Evolutionary conservation across 192 early-diverging fungal genomes (phyloP).

Genomic region (Phlyctochytrium bullatum): DNA sequence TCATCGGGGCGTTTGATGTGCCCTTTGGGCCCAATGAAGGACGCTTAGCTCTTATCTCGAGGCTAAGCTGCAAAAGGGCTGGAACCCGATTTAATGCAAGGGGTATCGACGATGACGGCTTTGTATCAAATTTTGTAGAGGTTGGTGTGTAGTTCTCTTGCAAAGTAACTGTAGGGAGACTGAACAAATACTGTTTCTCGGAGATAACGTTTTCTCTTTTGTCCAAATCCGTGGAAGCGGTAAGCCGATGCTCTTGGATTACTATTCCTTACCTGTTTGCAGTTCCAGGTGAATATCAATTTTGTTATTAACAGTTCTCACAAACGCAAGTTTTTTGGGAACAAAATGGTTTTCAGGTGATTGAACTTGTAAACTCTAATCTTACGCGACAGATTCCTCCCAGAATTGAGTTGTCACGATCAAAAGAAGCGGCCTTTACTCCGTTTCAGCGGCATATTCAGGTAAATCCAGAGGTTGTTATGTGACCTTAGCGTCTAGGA

Average conservation of each 20-base stretch:
- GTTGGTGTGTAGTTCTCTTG: slow-evolving; percentile 15
- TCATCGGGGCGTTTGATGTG: slow-evolving; percentile 47
- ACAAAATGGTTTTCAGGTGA: slow-evolving; percentile 80
- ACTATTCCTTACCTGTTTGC: background rate
- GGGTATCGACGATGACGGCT: slow-evolving; percentile 94
- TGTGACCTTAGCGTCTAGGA: slow-evolving; percentile 19
- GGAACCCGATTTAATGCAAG: slow-evolving; percentile 93
- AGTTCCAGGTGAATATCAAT: background rate
- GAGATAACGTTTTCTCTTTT: slow-evolving; percentile 54
- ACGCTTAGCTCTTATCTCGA: slow-evolving; percentile 58
- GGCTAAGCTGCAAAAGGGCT: slow-evolving; percentile 75
- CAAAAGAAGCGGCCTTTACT: slow-evolving; percentile 75
- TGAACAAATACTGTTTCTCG: slow-evolving; percentile 38
- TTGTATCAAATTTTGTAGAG: slow-evolving; percentile 98
- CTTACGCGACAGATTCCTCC: slow-evolving; percentile 47
- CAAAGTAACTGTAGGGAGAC: slow-evolving; percentile 48
- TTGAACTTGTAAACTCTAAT: background rate
- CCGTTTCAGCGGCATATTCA: slow-evolving; percentile 69
- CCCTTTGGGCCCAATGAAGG: slow-evolving; percentile 25
- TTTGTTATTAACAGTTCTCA: background rate
- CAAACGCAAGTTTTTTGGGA: slow-evolving; percentile 84
- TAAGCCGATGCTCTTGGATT: slow-evolving; percentile 29
- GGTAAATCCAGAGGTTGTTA: slow-evolving; percentile 1
- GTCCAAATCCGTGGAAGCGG: slow-evolving; percentile 86
- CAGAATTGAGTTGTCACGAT: slow-evolving; percentile 81